Evolutionary conservation across 179 eudicot genomes (phyloP).

Genomic region (Carnegiea gigantea): DNA sequence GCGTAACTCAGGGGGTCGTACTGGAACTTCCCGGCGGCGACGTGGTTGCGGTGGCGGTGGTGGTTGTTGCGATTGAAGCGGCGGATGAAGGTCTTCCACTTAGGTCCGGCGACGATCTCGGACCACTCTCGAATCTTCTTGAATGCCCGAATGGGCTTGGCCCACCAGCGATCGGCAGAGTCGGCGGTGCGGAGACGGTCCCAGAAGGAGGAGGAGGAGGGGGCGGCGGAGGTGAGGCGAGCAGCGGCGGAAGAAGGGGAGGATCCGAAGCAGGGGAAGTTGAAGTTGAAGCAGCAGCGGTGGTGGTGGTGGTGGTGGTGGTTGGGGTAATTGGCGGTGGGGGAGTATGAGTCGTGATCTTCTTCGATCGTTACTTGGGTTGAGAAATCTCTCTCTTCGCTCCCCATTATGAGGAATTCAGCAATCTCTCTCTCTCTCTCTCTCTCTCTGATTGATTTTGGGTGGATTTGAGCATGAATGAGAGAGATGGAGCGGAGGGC

Average conservation of each 20-base stretch:
- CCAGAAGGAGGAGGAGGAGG: slow-evolving; percentile 28
- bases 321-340: background rate
- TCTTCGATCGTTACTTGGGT: slow-evolving; percentile 18
- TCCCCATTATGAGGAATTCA: background rate
- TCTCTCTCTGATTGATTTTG: background rate
- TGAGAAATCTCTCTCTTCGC: background rate
- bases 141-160: slow-evolving; percentile 24
- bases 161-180: slow-evolving; percentile 26
- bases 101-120: slow-evolving; percentile 39
- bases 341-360: background rate
- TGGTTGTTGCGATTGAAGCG: slow-evolving; percentile 21
- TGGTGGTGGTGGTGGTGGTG: slow-evolving; percentile 19
- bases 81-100: slow-evolving; percentile 42
- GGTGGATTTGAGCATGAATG: background rate
- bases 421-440: background rate
- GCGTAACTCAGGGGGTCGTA: slow-evolving; percentile 41
- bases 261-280: slow-evolving; percentile 28
- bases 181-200: slow-evolving; percentile 19
- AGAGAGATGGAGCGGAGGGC: background rate
- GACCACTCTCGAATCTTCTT: slow-evolving; percentile 38
- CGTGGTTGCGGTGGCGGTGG: background rate
- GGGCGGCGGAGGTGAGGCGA: background rate
- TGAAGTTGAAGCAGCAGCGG: slow-evolving; percentile 29
- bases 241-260: background rate
- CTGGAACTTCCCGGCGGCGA: slow-evolving; percentile 28